Evolutionary conservation across 192 early-diverging fungal genomes (phyloP), one percentile per base, ranked within the genome.

Genomic region (Phlyctochytrium bullatum): DNA sequence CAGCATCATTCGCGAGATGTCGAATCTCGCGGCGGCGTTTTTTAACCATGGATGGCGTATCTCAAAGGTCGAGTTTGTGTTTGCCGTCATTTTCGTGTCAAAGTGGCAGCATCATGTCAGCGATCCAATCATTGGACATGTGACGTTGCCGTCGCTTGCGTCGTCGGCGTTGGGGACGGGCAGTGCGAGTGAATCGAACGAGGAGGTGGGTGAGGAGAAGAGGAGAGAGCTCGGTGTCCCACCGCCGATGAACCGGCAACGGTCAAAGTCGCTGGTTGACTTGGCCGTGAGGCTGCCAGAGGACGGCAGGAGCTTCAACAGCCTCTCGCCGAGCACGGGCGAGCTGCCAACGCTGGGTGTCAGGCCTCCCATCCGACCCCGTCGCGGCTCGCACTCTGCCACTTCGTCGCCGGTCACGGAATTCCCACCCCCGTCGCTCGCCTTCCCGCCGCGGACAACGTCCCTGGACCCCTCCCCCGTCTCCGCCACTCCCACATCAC

Each of bases 1-100:
- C 14, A 34, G 6, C 14, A 34, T 6, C 25, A 34, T 33, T 4
- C 36, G 34, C 10, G 73, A 70, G 58, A 6, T 74, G 2, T 61
- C 71, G 6, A 59, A 78, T 28, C 30, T 71, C 4, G 50, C 58
- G 3, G 58, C 67, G 17, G 72, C 76, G 1, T 71, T 78, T 30
- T 70, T 69, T 60, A 61, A 64, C 17, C 70, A 72, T 17, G 76
- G 76, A 0, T 78, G 76, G 76, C 68, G 69, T 23, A 47, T 78
- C 1, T 62, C 36, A 34, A 78, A 78, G 47, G 23, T 58, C 12
- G 72, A 78, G 2, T 71, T 78, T 52, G 72, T 59, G 3, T 36
- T 64, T 2, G 25, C 67, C 2, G 2, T 65, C 20, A 30, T 65
- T 24, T 65, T 69, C 57, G 36, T 69, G 52, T 50, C 68, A 29